Percentiles rank a stretch among this genome's conserved stretches.
Conservation (phyloP, 75 land plant species). For the Azolla pinnata region DNA sequence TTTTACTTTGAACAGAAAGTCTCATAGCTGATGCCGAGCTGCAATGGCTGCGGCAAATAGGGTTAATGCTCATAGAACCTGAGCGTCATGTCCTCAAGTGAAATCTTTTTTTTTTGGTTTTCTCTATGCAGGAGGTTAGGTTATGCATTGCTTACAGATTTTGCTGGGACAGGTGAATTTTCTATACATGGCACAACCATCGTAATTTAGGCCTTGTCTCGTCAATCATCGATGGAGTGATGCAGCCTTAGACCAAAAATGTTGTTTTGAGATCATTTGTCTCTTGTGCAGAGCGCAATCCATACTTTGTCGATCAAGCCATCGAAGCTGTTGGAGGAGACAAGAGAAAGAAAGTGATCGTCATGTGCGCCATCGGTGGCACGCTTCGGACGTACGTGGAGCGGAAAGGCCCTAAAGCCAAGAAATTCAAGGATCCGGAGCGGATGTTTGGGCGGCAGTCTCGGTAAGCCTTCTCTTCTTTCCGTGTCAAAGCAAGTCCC, state of each 20-base stretch:
- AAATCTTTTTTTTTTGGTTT: no score
- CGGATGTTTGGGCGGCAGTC: conserved; percentile 37
- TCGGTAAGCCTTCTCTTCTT: conserved; percentile 12
- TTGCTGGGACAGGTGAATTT: conserved; percentile 28
- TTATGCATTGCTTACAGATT: conserved; percentile 32
- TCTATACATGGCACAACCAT: not conserved
- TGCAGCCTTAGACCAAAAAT: not conserved
- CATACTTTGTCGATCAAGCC: conserved; percentile 21
- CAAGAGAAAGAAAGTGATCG: conserved; percentile 25
- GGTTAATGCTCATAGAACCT: no score
- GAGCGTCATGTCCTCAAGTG: no score
- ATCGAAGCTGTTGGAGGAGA: conserved; percentile 27
- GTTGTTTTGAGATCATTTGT: not conserved
- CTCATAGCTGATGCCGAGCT: no score
- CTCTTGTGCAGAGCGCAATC: conserved; percentile 23
- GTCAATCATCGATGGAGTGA: not conserved
- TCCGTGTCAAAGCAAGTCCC: no score
- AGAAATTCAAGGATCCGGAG: conserved; percentile 35
- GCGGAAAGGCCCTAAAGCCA: conserved; percentile 26
- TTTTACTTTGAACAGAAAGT: no score
- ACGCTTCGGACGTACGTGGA: conserved; percentile 32
- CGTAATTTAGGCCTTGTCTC: not conserved
- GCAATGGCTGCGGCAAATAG: no score
- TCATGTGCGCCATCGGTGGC: conserved; percentile 33
- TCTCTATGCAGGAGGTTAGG: conserved; percentile 37